A percentile compares a stretch with the other conserved stretches of the same genome.
Conservation (phyloP, 192 early-diverging fungal species). For the Backusella luteola region DNA sequence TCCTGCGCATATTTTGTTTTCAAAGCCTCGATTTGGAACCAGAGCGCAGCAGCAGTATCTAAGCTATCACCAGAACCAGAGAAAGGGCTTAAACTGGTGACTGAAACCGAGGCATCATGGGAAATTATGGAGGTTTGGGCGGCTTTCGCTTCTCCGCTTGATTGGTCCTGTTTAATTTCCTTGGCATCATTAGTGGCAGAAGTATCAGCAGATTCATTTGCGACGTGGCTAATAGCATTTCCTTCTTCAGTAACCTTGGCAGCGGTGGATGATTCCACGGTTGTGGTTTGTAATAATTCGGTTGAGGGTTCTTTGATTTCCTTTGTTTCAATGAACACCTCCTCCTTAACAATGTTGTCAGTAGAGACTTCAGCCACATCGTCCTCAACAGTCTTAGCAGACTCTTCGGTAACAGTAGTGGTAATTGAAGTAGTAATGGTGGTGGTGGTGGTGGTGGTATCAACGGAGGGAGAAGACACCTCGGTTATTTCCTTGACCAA, state of each 20-base stretch:
- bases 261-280: neutral
- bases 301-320: neutral
- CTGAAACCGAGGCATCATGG: conserved; percentile 1
- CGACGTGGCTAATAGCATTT: neutral
- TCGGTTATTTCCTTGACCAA: neutral
- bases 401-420: neutral
- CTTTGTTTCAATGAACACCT: neutral
- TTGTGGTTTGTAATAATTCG: neutral
- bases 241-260: neutral
- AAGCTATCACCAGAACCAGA: neutral
- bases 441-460: neutral
- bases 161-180: neutral
- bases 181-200: neutral
- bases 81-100: neutral
- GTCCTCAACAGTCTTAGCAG: neutral
- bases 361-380: neutral
- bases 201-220: neutral
- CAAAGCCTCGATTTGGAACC: conserved; percentile 7
- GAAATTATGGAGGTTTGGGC: neutral
- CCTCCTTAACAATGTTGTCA: neutral
- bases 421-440: neutral
- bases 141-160: neutral
- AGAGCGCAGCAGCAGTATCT: neutral
- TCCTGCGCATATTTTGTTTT: conserved; percentile 8
- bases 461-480: neutral